Conservation (phyloP, 2,329 filamentous ascomycete genomes). For the Lachnellula hyalina region DNA sequence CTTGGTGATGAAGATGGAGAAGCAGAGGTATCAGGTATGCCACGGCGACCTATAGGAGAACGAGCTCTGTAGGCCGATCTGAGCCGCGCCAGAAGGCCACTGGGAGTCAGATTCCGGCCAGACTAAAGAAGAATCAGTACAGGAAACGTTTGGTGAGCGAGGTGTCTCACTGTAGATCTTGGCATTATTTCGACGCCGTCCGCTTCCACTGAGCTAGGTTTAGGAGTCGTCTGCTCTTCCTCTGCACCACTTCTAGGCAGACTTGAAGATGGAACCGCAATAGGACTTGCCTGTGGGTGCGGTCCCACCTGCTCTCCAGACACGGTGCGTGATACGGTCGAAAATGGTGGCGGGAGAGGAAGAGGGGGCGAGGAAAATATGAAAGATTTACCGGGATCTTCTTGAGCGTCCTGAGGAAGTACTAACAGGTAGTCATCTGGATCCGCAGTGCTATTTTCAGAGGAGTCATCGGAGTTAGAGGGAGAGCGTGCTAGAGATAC, state of each 20-base stretch:
- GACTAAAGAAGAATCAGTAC: conserved; percentile 4
- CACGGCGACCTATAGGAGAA: conserved; percentile 14
- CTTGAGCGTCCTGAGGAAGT: neutral
- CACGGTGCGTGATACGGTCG: conserved; percentile 19
- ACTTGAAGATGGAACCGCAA: conserved; percentile 7
- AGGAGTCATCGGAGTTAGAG: neutral
- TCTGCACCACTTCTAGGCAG: conserved; percentile 5
- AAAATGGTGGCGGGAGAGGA: conserved; percentile 29
- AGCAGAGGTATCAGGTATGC: conserved; percentile 6
- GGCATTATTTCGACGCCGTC: neutral
- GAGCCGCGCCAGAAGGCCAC: conserved; percentile 9
- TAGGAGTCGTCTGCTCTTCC: neutral
- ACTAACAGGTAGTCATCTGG: neutral
- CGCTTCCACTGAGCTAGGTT: neutral
- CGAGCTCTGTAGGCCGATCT: conserved; percentile 13
- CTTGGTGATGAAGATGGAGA: conserved; percentile 9
- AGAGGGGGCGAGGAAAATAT: conserved; percentile 16
- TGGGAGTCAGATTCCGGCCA: conserved; percentile 1
- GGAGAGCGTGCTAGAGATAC: conserved; percentile 23
- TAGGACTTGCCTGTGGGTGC: neutral
- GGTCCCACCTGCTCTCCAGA: conserved; percentile 6
- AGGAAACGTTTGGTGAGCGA: neutral
- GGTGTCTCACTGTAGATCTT: conserved; percentile 7
- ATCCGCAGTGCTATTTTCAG: neutral
- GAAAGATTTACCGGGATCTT: conserved; percentile 1